Conservation (phyloP, 805 yeast species). For the Sugiyamaella smithiae region DNA sequence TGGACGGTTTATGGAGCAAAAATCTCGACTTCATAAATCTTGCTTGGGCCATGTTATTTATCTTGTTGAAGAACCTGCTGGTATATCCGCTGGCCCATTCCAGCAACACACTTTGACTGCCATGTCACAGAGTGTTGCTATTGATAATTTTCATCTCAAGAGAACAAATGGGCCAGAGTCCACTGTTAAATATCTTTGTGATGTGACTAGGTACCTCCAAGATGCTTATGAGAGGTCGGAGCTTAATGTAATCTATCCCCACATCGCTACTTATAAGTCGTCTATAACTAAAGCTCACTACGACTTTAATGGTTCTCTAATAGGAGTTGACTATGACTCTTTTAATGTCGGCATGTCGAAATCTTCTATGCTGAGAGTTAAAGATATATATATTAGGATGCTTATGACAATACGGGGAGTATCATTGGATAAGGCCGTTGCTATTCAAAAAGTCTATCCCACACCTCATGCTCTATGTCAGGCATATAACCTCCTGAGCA, state of each 20-base stretch:
- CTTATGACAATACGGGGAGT: slow-evolving; percentile 79
- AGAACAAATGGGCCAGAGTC: slow-evolving; percentile 71
- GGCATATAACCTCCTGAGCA: slow-evolving; percentile 37
- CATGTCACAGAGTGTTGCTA: slow-evolving; percentile 64
- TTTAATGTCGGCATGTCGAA: slow-evolving; percentile 73
- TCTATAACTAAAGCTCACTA: slow-evolving; percentile 37
- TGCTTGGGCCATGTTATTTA: slow-evolving; percentile 69
- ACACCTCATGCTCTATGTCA: slow-evolving; percentile 65
- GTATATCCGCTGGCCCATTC: slow-evolving; percentile 36
- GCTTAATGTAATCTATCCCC: slow-evolving; percentile 44
- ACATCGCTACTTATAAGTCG: slow-evolving; percentile 49
- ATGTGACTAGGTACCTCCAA: slow-evolving; percentile 46
- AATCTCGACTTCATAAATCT: slow-evolving; percentile 65
- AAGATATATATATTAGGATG: slow-evolving; percentile 72
- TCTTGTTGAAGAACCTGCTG: slow-evolving; percentile 70
- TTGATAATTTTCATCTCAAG: slow-evolving; percentile 63
- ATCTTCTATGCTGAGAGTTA: slow-evolving; percentile 63
- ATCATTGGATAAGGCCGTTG: slow-evolving; percentile 78
- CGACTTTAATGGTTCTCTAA: slow-evolving; percentile 20
- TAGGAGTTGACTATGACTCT: slow-evolving; percentile 45
- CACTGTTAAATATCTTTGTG: slow-evolving; percentile 59
- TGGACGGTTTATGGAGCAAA: slow-evolving; percentile 87
- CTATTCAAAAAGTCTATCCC: slow-evolving; percentile 64
- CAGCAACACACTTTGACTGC: slow-evolving; percentile 71
- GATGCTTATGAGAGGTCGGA: slow-evolving; percentile 38